Percentiles rank a stretch among this genome's conserved stretches.
Conservation (phyloP, 202 grass and related monocot species). For the Bolboschoenoplectus hybrid region DNA sequence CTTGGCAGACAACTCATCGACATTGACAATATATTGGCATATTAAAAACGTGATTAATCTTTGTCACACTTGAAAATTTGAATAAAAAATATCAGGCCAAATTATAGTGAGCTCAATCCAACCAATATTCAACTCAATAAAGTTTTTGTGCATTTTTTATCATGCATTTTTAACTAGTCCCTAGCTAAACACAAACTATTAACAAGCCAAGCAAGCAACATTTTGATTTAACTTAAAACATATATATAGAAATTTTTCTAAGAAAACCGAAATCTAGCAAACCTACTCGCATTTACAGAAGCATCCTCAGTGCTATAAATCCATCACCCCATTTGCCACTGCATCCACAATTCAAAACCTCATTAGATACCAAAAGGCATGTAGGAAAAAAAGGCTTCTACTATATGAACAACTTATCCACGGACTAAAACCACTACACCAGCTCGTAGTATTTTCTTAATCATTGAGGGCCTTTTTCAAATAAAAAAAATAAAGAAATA, state of each 20-base stretch:
- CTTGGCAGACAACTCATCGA: background rate
- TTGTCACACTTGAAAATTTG: constrained; percentile 17
- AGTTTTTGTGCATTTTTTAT: background rate
- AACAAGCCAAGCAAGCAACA: background rate
- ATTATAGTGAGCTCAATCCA: background rate
- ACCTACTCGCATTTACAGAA: constrained; percentile 29
- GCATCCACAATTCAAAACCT: constrained; percentile 43
- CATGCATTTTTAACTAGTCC: background rate
- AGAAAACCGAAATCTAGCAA: constrained; percentile 27
- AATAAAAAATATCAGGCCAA: background rate
- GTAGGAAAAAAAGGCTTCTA: background rate
- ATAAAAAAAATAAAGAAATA: constrained; percentile 26
- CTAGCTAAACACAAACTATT: background rate
- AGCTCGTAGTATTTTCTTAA: constrained; percentile 12
- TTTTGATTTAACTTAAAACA: background rate
- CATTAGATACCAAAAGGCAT: constrained; percentile 23
- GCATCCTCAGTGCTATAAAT: constrained; percentile 17
- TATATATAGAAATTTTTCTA: background rate
- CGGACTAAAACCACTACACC: background rate
- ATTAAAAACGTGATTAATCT: background rate
- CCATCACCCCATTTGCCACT: constrained; percentile 97
- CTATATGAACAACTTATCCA: constrained; percentile 5
- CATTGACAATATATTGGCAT: background rate
- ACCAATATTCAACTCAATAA: background rate
- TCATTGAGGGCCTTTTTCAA: background rate